phyloP scores from a whole-genome alignment of 2,329 filamentous ascomycete species.

The Aspergillus sojae region DNA sequence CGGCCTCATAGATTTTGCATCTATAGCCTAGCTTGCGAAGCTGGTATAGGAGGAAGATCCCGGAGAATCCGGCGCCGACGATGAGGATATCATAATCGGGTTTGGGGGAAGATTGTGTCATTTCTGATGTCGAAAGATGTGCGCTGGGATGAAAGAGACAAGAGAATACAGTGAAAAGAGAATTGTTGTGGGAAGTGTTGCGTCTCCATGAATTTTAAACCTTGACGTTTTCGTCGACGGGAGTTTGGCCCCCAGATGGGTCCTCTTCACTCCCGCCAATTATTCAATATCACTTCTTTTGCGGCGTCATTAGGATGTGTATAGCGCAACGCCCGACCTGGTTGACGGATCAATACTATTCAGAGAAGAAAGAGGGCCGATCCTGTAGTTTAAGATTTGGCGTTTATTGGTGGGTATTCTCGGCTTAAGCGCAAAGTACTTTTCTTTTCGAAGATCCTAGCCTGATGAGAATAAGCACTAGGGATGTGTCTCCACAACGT shows the following conservation, averaged over 20 bases:
- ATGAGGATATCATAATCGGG: slow-evolving; percentile 6
- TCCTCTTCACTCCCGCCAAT: too few relatives aligned
- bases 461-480: not conserved
- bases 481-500: not conserved
- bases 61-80: slow-evolving; percentile 15
- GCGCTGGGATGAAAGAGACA: not conserved
- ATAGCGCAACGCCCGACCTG: too few relatives aligned
- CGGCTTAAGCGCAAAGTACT: too few relatives aligned
- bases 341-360: too few relatives aligned
- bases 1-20: slow-evolving; percentile 10
- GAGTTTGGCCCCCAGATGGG: too few relatives aligned
- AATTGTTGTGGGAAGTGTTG: not conserved
- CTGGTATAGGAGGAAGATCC: slow-evolving; percentile 10
- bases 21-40: slow-evolving; percentile 13
- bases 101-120: not conserved
- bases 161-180: not conserved
- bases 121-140: not conserved
- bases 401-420: too few relatives aligned
- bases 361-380: too few relatives aligned
- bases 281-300: too few relatives aligned
- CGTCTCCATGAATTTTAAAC: too few relatives aligned
- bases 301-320: too few relatives aligned
- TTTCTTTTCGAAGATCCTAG: not conserved
- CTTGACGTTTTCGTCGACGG: too few relatives aligned
- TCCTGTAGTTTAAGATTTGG: too few relatives aligned